Evolutionary conservation across 1,139 yeast species (phyloP).

Genomic region (Candida tetrigidarum): DNA sequence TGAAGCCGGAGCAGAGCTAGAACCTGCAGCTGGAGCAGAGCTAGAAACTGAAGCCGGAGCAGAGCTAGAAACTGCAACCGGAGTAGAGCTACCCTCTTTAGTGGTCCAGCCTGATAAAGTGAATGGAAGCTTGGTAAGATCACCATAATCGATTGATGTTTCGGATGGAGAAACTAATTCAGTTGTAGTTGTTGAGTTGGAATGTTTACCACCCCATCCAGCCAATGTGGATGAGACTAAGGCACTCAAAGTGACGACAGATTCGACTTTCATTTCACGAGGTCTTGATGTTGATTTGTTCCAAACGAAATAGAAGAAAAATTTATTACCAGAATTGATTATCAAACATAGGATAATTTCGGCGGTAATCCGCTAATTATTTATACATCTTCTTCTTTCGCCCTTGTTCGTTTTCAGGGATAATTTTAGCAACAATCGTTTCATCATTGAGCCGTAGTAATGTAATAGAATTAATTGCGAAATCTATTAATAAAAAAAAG

Average conservation of each 20-base stretch:
- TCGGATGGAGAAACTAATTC: not conserved
- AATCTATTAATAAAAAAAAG: not conserved
- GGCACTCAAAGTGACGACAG: slow-evolving; percentile 2
- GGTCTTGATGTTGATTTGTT: not conserved
- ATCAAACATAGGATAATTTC: too few relatives aligned
- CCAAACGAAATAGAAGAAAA: too few relatives aligned
- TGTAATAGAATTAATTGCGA: slow-evolving; percentile 1
- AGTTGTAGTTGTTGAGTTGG: not conserved
- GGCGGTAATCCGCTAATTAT: too few relatives aligned
- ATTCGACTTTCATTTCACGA: slow-evolving; percentile 2
- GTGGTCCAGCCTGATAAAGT: not conserved
- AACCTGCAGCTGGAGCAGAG: not conserved
- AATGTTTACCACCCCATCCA: not conserved
- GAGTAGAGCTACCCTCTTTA: not conserved
- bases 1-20: not conserved
- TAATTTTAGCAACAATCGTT: slow-evolving; percentile 1
- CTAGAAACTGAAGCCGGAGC: too few relatives aligned
- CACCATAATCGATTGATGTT: slow-evolving; percentile 3
- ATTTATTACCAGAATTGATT: not conserved
- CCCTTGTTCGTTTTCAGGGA: not conserved
- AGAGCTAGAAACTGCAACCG: not conserved
- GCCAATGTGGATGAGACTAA: not conserved
- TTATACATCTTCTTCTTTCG: not conserved
- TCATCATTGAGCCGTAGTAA: not conserved
- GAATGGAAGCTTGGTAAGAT: slow-evolving; percentile 5